Base-by-base conservation (phyloP, 306 rosid genomes). In the Glycine tomentella region DNA sequence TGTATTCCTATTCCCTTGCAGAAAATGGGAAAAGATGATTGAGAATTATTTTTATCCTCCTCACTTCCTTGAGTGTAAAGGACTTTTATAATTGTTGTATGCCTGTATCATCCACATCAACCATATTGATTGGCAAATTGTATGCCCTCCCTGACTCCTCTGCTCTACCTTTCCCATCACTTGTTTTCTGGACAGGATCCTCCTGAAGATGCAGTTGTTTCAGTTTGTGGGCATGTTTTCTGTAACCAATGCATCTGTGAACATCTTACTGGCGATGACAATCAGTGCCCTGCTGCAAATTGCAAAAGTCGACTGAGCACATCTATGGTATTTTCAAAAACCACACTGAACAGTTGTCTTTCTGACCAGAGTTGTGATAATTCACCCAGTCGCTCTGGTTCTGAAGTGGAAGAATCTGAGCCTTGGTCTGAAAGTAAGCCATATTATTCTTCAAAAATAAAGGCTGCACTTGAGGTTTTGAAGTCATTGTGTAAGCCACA, bases 121-220 rank as follows among this genome's bases (percentile, higher is more conserved):
- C 36, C 50, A 4, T 66, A 58, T 74, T 17, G 79, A 9, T 51
- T 44, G 14, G 11, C n/a, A 51, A n/a, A 69, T 20, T 55, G 50
- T 68, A 25, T 44, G 51, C 80, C 11, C n/a, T 52, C 11, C n/a
- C 70, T 45, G 31, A 74, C 53, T 33, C 11, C 33, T 64, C 70
- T 75, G 44, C 25, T 33, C 7, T 50, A 48, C 31, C 34, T 69
- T 69, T 38, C 63, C 4, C 68, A 56, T 58, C 48, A 3, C 53
- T 59, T 75, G 64, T 66, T 75, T 74, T 66, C 62, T 51, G 31
- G 20, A 53, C 80, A 94, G 97, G 95, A 94, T 89, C 89, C 97
- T 34, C 97, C 97, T 51, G 98, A 92, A 89, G 94, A 94, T 86
- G 98, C 90, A 44, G 94, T 90, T 71, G 95, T 94, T 86, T 90